phyloP scores from a whole-genome alignment of 176 grass and related monocot genomes.

The Juncus inflexus region DNA sequence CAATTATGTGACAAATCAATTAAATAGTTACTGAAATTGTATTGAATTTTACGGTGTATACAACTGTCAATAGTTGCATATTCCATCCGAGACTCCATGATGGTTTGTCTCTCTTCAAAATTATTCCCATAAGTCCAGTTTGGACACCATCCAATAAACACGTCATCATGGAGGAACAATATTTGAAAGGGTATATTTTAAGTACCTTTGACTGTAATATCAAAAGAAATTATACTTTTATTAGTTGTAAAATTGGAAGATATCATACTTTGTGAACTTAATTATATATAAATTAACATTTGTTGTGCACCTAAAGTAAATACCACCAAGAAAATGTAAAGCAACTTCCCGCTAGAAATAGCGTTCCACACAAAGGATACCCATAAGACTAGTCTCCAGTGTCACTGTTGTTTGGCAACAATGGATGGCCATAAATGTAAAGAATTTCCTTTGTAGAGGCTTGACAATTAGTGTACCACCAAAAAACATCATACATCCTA shows the following conservation, averaged over 20 bases:
- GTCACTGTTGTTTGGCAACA: neutral
- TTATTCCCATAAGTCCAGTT: slow-evolving; percentile 33
- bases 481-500: slow-evolving; percentile 27
- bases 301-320: slow-evolving; percentile 31
- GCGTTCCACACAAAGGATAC: slow-evolving; percentile 32
- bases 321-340: slow-evolving; percentile 50
- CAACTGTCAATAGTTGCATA: slow-evolving; percentile 38
- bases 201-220: slow-evolving; percentile 37
- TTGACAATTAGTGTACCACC: slow-evolving; percentile 49
- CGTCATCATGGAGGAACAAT: slow-evolving; percentile 50
- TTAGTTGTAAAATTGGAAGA: no score
- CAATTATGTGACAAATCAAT: no score
- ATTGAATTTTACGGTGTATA: slow-evolving; percentile 39
- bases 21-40: no score
- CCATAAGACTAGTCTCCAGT: neutral
- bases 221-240: neutral
- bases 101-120: slow-evolving; percentile 36
- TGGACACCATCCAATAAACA: slow-evolving; percentile 53
- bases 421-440: slow-evolving; percentile 41
- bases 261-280: slow-evolving; percentile 12
- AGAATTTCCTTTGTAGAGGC: slow-evolving; percentile 45
- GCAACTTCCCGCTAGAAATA: slow-evolving; percentile 37
- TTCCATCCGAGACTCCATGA: slow-evolving; percentile 52
- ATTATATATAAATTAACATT: neutral
- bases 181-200: slow-evolving; percentile 61